Evolutionary conservation across 177 flowering plant genomes (phyloP).

Genomic region (Telopea speciosissima): DNA sequence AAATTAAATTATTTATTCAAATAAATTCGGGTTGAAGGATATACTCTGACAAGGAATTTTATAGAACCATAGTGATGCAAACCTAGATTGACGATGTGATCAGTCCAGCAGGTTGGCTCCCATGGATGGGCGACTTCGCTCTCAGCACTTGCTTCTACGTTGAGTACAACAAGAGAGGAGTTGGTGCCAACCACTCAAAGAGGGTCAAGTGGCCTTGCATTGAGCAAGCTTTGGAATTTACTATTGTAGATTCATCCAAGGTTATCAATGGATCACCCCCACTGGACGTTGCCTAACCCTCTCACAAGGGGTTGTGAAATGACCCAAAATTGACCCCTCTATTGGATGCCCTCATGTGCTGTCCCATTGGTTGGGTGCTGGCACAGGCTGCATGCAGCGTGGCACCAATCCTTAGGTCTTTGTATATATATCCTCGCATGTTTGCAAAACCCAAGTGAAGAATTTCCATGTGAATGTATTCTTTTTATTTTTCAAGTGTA

Average conservation of each 20-base stretch:
- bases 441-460: too few relatives aligned
- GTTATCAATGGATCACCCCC: slow-evolving; percentile 35
- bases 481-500: too few relatives aligned
- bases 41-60: slow-evolving; percentile 35
- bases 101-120: slow-evolving; percentile 37
- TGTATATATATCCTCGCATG: too few relatives aligned
- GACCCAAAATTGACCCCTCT: too few relatives aligned
- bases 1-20: too few relatives aligned
- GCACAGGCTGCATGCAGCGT: too few relatives aligned
- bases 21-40: too few relatives aligned
- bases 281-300: slow-evolving; percentile 34
- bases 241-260: slow-evolving; percentile 27
- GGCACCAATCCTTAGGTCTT: too few relatives aligned
- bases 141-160: slow-evolving; percentile 34
- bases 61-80: slow-evolving; percentile 42
- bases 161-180: slow-evolving; percentile 44
- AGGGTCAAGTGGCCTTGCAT: slow-evolving; percentile 52
- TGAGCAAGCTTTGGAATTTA: slow-evolving; percentile 14
- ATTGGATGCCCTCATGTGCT: too few relatives aligned
- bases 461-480: too few relatives aligned
- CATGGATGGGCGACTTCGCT: slow-evolving; percentile 35
- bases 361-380: too few relatives aligned
- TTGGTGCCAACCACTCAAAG: slow-evolving; percentile 21
- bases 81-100: slow-evolving; percentile 29
- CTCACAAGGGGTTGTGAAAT: slow-evolving; percentile 20